Conservation (phyloP, 2,329 filamentous ascomycete genomes). For the Penicillium sp. region DNA sequence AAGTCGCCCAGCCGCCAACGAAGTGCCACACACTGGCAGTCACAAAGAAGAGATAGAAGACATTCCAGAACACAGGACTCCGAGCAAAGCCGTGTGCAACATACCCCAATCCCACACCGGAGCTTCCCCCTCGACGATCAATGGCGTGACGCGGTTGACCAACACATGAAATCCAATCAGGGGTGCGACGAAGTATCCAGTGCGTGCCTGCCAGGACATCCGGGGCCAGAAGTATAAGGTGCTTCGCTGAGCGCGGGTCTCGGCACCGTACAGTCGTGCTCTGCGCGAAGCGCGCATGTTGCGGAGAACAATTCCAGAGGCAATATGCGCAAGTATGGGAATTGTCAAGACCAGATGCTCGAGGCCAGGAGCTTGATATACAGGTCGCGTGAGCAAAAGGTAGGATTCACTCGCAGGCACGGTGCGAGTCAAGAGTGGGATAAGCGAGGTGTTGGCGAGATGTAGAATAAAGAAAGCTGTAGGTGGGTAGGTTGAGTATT, state of each 20-base stretch:
- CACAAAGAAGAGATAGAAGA: slow-evolving; percentile 69
- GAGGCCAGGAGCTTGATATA: slow-evolving; percentile 80
- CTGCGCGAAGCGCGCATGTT: slow-evolving; percentile 71
- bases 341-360: slow-evolving; percentile 77
- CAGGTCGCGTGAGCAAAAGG: slow-evolving; percentile 83
- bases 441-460: slow-evolving; percentile 75
- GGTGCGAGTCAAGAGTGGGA: slow-evolving; percentile 72
- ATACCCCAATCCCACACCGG: slow-evolving; percentile 80
- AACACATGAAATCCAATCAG: slow-evolving; percentile 70
- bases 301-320: slow-evolving; percentile 73
- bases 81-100: slow-evolving; percentile 81
- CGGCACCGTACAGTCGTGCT: slow-evolving; percentile 71
- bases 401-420: slow-evolving; percentile 76
- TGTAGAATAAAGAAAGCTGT: slow-evolving; percentile 74
- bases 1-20: slow-evolving; percentile 81
- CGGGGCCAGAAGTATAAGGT: slow-evolving; percentile 62
- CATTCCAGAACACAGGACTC: slow-evolving; percentile 64
- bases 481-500: slow-evolving; percentile 85
- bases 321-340: slow-evolving; percentile 72
- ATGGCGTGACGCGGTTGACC: slow-evolving; percentile 73
- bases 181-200: slow-evolving; percentile 69
- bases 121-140: slow-evolving; percentile 79
- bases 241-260: slow-evolving; percentile 53
- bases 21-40: slow-evolving; percentile 71
- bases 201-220: slow-evolving; percentile 66